These are phyloP conservation scores for Parafenestella ontariensis DNA, from an alignment of 2,329 filamentous ascomycete species.

Conservation along the genomic window DNA sequence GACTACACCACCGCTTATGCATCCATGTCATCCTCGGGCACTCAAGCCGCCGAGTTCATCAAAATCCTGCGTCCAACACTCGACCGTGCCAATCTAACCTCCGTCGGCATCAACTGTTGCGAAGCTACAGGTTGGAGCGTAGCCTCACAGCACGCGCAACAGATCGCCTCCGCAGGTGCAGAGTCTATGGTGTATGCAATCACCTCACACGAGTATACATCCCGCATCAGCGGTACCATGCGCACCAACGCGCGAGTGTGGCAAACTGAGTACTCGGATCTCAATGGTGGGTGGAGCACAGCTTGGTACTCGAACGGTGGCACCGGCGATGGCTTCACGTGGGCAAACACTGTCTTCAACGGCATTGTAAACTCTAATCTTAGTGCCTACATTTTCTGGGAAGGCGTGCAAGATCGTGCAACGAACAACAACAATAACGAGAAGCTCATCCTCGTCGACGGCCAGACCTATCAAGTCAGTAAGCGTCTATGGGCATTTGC, in stretches of 20 bases:
- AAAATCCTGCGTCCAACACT: constrained; percentile 53
- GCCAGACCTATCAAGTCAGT: constrained; percentile 42
- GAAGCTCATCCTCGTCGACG: constrained; percentile 46
- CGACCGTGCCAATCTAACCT: constrained; percentile 45
- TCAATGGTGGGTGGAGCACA: constrained; percentile 50
- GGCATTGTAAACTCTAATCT: constrained; percentile 58
- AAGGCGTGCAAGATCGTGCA: constrained; percentile 53
- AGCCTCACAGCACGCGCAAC: constrained; percentile 47
- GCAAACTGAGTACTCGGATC: constrained; percentile 61
- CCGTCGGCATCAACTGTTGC: constrained; percentile 53
- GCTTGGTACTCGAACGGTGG: constrained; percentile 58
- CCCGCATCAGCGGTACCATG: constrained; percentile 50
- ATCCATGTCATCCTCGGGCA: constrained; percentile 56
- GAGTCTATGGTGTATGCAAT: constrained; percentile 50
- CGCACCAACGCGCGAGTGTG: constrained; percentile 55
- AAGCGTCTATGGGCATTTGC: constrained; percentile 54
- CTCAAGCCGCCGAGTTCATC: constrained; percentile 61
- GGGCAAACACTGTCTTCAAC: constrained; percentile 62
- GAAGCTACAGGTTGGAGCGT: constrained; percentile 54
- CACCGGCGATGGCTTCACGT: constrained; percentile 61
- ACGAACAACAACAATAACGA: constrained; percentile 47
- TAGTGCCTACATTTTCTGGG: constrained; percentile 64
- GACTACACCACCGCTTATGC: constrained; percentile 53
- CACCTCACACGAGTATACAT: constrained; percentile 55
- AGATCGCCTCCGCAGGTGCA: constrained; percentile 49